These are phyloP conservation scores for Phytophthora sansomeana DNA, from an alignment of 352 stramenopile genomes.

Conservation along the genomic window DNA sequence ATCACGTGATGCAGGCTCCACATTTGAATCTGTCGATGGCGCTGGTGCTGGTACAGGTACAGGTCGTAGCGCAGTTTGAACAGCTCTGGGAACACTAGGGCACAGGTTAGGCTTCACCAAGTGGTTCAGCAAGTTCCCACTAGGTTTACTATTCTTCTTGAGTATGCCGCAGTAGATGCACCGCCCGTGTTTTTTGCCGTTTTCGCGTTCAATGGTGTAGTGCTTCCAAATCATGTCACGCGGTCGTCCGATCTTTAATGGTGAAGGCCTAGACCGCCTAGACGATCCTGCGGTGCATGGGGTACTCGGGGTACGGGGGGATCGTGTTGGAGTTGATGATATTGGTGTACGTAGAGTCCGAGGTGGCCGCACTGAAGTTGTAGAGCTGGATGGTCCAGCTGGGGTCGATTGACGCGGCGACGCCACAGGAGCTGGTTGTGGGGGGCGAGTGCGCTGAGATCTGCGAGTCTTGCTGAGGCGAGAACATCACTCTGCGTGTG, in stretches of 20 bases:
- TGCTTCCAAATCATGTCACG: conserved; percentile 3
- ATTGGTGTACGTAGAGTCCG: background rate
- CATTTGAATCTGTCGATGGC: background rate
- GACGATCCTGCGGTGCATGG: background rate
- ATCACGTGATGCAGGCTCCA: background rate
- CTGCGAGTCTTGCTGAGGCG: background rate
- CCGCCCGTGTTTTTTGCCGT: conserved; percentile 13
- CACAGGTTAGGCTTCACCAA: conserved; percentile 10
- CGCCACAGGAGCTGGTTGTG: background rate
- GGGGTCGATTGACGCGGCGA: background rate
- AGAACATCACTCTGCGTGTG: background rate
- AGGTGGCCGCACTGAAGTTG: background rate
- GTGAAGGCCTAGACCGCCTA: background rate
- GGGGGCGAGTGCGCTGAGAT: background rate
- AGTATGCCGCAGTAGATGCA: conserved; percentile 7
- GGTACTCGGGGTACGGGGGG: background rate
- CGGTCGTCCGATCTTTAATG: background rate
- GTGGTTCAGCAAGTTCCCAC: conserved; percentile 10
- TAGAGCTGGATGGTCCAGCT: background rate
- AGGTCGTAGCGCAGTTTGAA: conserved; percentile 6
- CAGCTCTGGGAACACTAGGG: conserved; percentile 6
- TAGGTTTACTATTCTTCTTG: conserved; percentile 14
- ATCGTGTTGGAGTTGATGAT: background rate
- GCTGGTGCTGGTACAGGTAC: background rate
- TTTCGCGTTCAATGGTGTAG: conserved; percentile 13